A percentile compares a stretch with the other conserved stretches of the same genome.
These are phyloP conservation scores for Lipomyces chichibuensis DNA, from an alignment of 805 yeast genomes.

Conservation along the genomic window DNA sequence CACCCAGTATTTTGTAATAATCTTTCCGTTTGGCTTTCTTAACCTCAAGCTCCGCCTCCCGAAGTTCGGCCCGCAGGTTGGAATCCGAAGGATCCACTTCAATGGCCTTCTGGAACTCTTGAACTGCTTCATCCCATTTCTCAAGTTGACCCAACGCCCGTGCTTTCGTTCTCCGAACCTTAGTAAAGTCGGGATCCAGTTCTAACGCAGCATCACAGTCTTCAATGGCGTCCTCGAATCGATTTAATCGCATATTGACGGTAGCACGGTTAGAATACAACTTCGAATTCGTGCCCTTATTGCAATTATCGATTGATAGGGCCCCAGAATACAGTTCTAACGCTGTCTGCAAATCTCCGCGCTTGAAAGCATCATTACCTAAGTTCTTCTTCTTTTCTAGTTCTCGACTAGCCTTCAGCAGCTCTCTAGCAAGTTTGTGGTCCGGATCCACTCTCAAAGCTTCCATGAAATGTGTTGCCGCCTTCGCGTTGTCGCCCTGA, in stretches of 20 bases:
- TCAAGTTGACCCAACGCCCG: constrained; percentile 48
- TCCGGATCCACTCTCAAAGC: constrained; percentile 51
- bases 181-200: constrained; percentile 68
- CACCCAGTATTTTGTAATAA: constrained; percentile 66
- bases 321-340: constrained; percentile 74
- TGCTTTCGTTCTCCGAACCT: constrained; percentile 54
- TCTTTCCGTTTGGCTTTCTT: constrained; percentile 50
- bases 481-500: constrained; percentile 47
- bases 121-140: constrained; percentile 47
- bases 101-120: constrained; percentile 45
- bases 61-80: constrained; percentile 45
- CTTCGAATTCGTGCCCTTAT: constrained; percentile 52
- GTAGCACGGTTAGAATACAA: constrained; percentile 88
- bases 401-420: constrained; percentile 42
- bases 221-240: constrained; percentile 72
- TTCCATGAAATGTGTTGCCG: constrained; percentile 46
- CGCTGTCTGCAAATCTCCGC: constrained; percentile 66
- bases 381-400: constrained; percentile 46
- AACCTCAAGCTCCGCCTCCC: constrained; percentile 49
- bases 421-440: constrained; percentile 42
- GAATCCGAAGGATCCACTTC: constrained; percentile 47
- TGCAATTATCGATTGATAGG: constrained; percentile 61
- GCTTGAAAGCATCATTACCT: constrained; percentile 76
- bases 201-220: constrained; percentile 75
- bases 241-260: constrained; percentile 75